Evolutionary conservation across 2,329 filamentous ascomycete genomes (phyloP).

Genomic region (Eutypa lata): DNA sequence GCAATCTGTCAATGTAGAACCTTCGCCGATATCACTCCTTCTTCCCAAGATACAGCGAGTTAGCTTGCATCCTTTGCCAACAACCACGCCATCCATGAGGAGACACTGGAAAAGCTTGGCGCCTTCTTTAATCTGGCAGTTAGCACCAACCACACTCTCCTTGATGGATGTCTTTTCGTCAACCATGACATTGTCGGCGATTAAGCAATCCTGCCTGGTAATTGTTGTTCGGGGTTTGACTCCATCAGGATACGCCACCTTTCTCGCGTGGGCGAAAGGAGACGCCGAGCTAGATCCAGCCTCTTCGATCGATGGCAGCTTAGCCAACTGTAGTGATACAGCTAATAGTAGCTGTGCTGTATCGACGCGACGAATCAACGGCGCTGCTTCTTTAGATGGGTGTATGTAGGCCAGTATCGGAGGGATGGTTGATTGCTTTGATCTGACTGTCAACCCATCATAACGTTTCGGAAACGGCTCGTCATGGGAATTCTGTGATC

Average conservation of each 20-base stretch:
- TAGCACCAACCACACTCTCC: slow-evolving; percentile 82
- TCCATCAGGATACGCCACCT: slow-evolving; percentile 79
- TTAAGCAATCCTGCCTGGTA: slow-evolving; percentile 74
- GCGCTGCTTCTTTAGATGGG: slow-evolving; percentile 49
- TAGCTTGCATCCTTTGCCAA: slow-evolving; percentile 80
- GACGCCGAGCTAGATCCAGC: slow-evolving; percentile 55
- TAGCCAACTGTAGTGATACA: slow-evolving; percentile 82
- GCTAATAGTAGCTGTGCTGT: slow-evolving; percentile 77
- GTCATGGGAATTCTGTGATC: slow-evolving; percentile 15
- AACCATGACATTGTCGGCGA: slow-evolving; percentile 85
- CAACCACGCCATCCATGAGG: slow-evolving; percentile 85
- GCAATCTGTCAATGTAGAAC: slow-evolving; percentile 77
- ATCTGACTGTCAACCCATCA: slow-evolving; percentile 20
- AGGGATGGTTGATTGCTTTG: slow-evolving; percentile 47
- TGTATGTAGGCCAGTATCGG: slow-evolving; percentile 82
- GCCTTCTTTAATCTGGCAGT: slow-evolving; percentile 82
- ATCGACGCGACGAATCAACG: slow-evolving; percentile 83
- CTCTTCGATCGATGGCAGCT: slow-evolving; percentile 70
- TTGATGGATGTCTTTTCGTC: slow-evolving; percentile 91
- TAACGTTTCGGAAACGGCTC: slow-evolving; percentile 17
- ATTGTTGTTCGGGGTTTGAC: slow-evolving; percentile 80
- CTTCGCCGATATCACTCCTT: slow-evolving; percentile 78
- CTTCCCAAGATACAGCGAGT: slow-evolving; percentile 85
- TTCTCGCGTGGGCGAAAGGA: slow-evolving; percentile 73
- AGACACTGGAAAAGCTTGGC: slow-evolving; percentile 83